Evolutionary conservation across 257 asterid species (phyloP).

Genomic region (Penstemon eatonii): DNA sequence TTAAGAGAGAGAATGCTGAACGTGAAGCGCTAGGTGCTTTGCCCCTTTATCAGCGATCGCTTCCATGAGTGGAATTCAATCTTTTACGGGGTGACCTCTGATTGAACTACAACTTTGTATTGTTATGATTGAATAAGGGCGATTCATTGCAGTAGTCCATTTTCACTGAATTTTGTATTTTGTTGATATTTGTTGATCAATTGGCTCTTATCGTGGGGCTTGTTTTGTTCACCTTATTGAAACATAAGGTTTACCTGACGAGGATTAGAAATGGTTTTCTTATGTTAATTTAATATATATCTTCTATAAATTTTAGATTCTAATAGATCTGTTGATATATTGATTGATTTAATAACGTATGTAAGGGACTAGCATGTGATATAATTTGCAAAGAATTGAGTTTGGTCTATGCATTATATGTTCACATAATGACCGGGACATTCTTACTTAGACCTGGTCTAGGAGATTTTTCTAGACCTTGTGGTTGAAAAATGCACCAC

Average conservation of each 20-base stretch:
- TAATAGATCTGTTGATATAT: too few relatives aligned
- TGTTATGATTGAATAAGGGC: conserved; percentile 26
- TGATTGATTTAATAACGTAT: too few relatives aligned
- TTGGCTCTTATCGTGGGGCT: conserved; percentile 19
- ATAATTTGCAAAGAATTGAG: too few relatives aligned
- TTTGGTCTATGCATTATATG: too few relatives aligned
- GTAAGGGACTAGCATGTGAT: too few relatives aligned
- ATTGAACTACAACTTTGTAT: conserved; percentile 5
- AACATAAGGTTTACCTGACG: conserved; percentile 5
- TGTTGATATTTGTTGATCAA: conserved; percentile 23
- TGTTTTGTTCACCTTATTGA: conserved; percentile 4
- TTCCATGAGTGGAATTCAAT: conserved; percentile 53
- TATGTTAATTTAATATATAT: conserved; percentile 5
- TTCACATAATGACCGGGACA: too few relatives aligned
- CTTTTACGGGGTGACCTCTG: conserved; percentile 10
- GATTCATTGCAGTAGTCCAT: conserved; percentile 10
- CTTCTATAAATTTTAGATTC: background rate
- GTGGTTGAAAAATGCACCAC: too few relatives aligned
- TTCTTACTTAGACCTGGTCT: too few relatives aligned
- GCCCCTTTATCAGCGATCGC: conserved; percentile 89
- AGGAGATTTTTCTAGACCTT: too few relatives aligned
- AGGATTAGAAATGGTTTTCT: conserved; percentile 16
- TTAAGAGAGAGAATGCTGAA: conserved; percentile 86
- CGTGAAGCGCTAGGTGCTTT: conserved; percentile 92
- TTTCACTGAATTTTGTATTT: conserved; percentile 25